Evolutionary conservation across 306 rosid species (phyloP), one percentile per base, ranked within the genome.

Genomic region (Luffa aegyptiaca): DNA sequence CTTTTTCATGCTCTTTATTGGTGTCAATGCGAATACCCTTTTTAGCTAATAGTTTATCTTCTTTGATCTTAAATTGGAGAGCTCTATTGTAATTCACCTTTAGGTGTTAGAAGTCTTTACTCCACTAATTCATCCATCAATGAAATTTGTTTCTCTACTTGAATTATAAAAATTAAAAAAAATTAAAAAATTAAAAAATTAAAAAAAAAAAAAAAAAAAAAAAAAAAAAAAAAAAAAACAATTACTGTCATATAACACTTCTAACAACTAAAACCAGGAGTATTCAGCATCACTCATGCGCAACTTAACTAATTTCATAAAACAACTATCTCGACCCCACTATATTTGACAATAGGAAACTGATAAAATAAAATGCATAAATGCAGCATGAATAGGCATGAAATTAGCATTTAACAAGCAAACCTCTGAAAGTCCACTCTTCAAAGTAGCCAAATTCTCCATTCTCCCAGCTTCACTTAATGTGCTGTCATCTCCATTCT

Each of bases 341-440:
- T 7, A 36, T 5, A 17, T 61, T 33, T 35, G 71, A 64, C 71
- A 64, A 35, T 64, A 64, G 45, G 5, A 36, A 64, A 64, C 44
- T 3, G 46, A 14, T 64, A 36, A 37, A 37, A 64, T 36, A 64
- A 36, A 14, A 64, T 35, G 7, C 21, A 39, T 39, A 39, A 68
- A 1, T 16, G 13, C 2, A 31, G 77, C 79, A 74, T 79, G 69
- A 80, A 71, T 44, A 76, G 46, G 18, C 82, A 74, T 58, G 59
- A 74, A 68, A 69, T 44, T 13, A 78, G 51, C 18, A 80, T 62
- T 42, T 17, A 45, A 80, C 74, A 84, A 63, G 81, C 88, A 81
- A 88, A 93, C 98, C 98, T 92, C 92, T 18, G 93, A 87, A 78
- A 88, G 84, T 51, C 93, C 92, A 69, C 79, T 79, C 62, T 88